Evolutionary conservation across 805 yeast species (phyloP).

Genomic region (Ogataea philodendri): DNA sequence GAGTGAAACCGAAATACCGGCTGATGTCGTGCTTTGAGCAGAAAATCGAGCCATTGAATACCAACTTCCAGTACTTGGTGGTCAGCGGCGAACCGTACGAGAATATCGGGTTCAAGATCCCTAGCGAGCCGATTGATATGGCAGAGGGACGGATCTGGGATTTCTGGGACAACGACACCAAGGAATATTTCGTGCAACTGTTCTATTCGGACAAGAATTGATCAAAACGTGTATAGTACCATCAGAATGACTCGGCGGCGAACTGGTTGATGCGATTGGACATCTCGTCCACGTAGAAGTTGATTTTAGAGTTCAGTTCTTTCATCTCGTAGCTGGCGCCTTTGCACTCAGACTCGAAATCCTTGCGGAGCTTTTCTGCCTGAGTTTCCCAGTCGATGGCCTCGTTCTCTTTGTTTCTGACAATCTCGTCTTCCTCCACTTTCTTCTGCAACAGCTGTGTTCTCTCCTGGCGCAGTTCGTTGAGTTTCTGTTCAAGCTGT

Average conservation of each 20-base stretch:
- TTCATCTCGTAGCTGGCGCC: constrained; percentile 54
- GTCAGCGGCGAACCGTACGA: constrained; percentile 91
- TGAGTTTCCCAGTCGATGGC: constrained; percentile 30
- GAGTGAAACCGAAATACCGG: constrained; percentile 60
- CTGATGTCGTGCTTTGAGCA: constrained; percentile 79
- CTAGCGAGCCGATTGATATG: constrained; percentile 51
- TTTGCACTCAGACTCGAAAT: constrained; percentile 51
- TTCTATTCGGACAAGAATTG: constrained; percentile 40
- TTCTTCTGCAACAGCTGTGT: constrained; percentile 48
- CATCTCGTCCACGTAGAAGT: constrained; percentile 52
- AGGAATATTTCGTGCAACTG: constrained; percentile 69
- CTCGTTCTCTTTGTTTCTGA: constrained; percentile 18
- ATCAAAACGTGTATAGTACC: neutral
- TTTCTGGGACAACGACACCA: constrained; percentile 69
- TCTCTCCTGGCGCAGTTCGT: constrained; percentile 44
- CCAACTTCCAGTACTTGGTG: constrained; percentile 65
- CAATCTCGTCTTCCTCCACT: constrained; percentile 46
- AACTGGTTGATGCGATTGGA: constrained; percentile 29
- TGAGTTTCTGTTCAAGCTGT: constrained; percentile 41
- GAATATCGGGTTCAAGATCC: constrained; percentile 72
- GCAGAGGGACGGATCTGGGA: constrained; percentile 54
- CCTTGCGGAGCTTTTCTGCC: constrained; percentile 38
- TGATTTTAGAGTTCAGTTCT: constrained; percentile 53
- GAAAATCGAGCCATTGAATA: constrained; percentile 41
- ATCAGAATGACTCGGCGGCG: constrained; percentile 8